Evolutionary conservation across 768 basidiomycete species (phyloP).

Genomic region (Inosperma sp.): DNA sequence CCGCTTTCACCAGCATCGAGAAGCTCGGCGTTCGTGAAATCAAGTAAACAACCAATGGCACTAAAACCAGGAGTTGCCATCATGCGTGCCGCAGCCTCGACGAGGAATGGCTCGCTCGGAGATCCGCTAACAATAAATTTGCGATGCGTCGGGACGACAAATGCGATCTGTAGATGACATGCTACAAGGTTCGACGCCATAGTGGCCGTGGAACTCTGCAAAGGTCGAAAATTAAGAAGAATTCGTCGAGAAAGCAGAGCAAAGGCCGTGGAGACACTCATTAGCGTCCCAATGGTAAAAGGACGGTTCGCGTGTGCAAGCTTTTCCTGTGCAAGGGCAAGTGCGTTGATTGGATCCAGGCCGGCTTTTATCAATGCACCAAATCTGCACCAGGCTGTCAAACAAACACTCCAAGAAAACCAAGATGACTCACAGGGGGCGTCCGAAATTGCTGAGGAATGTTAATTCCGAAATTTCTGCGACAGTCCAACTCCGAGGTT

Average conservation of each 20-base stretch:
- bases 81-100: slow-evolving; percentile 3
- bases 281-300: background rate
- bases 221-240: slow-evolving; percentile 1
- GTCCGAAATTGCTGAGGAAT: background rate
- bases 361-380: background rate
- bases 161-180: background rate
- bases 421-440: background rate
- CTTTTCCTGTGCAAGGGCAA: background rate
- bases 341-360: background rate
- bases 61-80: slow-evolving; percentile 4
- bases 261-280: background rate
- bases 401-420: background rate
- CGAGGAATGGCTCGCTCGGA: background rate
- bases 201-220: background rate
- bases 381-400: background rate
- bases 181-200: background rate
- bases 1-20: background rate
- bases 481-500: background rate
- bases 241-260: background rate
- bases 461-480: background rate
- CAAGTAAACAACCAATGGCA: background rate
- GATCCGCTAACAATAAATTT: background rate
- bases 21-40: background rate
- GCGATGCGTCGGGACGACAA: background rate
- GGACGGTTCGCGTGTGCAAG: background rate